phyloP scores from a whole-genome alignment of 106 monocot species.

The Iris macrosiphon region DNA sequence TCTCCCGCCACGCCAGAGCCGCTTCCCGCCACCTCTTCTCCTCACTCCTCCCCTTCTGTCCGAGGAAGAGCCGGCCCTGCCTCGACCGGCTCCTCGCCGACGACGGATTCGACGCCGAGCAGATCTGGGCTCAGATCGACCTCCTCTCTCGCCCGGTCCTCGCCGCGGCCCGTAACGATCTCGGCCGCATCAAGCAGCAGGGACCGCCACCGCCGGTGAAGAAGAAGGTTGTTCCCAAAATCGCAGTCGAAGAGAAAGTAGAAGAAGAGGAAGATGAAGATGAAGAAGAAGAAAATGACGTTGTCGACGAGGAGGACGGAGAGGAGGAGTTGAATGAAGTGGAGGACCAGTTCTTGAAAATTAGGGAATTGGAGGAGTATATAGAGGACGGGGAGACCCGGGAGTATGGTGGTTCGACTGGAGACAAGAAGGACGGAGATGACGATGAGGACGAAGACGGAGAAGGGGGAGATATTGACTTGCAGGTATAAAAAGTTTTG shows the following conservation, averaged over 20 bases:
- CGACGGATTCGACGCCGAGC: slow-evolving; percentile 79
- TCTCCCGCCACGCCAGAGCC: slow-evolving; percentile 38
- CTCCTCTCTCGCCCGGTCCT: slow-evolving; percentile 42
- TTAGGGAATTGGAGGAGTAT: slow-evolving; percentile 16
- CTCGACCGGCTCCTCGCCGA: slow-evolving; percentile 50
- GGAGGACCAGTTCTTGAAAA: slow-evolving; percentile 12
- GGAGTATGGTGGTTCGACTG: slow-evolving; percentile 1
- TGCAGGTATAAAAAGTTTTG: no score
- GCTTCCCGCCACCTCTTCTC: slow-evolving; percentile 49
- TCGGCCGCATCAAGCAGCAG: slow-evolving; percentile 28
- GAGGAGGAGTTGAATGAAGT: slow-evolving; percentile 18
- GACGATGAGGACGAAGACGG: slow-evolving; percentile 7
- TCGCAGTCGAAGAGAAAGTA: slow-evolving; percentile 10
- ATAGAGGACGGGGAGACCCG: slow-evolving; percentile 19
- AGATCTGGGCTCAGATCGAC: slow-evolving; percentile 92
- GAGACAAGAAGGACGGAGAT: slow-evolving; percentile 12
- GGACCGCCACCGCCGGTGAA: background rate
- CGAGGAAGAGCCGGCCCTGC: slow-evolving; percentile 44
- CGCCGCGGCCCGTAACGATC: slow-evolving; percentile 25
- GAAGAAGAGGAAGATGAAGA: slow-evolving; percentile 12
- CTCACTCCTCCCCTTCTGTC: slow-evolving; percentile 40
- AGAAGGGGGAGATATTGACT: slow-evolving; percentile 1
- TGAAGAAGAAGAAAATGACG: slow-evolving; percentile 9
- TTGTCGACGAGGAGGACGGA: slow-evolving; percentile 8
- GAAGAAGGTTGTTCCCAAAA: background rate